Percentiles rank a stretch among this genome's conserved stretches.
phyloP scores from a whole-genome alignment of 371 early-diverging fungal species.

The Phascolomyces articulosus region DNA sequence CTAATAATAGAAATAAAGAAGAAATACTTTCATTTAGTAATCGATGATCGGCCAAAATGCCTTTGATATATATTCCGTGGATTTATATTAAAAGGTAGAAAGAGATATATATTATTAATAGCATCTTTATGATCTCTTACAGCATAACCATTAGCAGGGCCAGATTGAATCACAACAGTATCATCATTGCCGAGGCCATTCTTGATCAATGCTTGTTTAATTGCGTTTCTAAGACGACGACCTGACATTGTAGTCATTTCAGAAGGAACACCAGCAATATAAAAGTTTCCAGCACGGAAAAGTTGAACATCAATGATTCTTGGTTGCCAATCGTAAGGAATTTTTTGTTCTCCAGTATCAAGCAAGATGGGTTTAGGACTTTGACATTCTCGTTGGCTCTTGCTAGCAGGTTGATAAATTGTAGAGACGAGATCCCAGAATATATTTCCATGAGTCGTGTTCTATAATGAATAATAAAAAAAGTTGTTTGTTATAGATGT shows the following conservation, averaged over 20 bases:
- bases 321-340: constrained; percentile 62
- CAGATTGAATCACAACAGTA: constrained; percentile 56
- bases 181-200: constrained; percentile 47
- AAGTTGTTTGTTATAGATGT: no score
- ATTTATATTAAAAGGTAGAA: no score
- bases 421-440: constrained; percentile 50
- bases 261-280: constrained; percentile 59
- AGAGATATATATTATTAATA: no score
- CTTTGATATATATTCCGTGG: no score
- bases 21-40: neutral
- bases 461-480: constrained; percentile 18
- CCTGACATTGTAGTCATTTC: constrained; percentile 76
- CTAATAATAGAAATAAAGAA: constrained; percentile 23
- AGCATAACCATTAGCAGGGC: constrained; percentile 52
- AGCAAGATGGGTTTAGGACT: constrained; percentile 64
- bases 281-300: constrained; percentile 53
- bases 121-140: no score
- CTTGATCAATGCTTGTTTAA: constrained; percentile 35
- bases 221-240: constrained; percentile 49
- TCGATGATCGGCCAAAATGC: neutral
- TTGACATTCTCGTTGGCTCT: constrained; percentile 54
- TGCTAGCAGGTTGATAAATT: constrained; percentile 40
- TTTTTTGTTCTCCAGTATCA: constrained; percentile 59
- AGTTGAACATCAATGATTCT: constrained; percentile 57
- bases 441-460: constrained; percentile 36